Evolutionary conservation across 352 stramenopile genomes (phyloP).

Genomic region (Detonula confervacea): DNA sequence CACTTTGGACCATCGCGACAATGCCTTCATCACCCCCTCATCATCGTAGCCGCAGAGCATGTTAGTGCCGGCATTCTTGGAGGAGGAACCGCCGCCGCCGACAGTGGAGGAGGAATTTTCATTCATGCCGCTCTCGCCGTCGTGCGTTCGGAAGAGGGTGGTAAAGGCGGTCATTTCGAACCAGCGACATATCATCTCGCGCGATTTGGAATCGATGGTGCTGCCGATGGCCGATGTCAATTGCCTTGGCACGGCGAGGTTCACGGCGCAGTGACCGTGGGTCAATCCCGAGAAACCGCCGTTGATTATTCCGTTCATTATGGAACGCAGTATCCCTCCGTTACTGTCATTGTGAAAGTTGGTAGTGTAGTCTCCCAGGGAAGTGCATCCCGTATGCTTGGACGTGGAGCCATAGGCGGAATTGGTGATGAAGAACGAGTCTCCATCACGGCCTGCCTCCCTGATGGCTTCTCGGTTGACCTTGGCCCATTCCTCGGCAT

Average conservation of each 20-base stretch:
- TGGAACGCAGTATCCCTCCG: slow-evolving; percentile 22
- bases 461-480: slow-evolving; percentile 49
- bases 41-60: slow-evolving; percentile 36
- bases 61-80: background rate
- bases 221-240: slow-evolving; percentile 17
- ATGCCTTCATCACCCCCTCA: slow-evolving; percentile 26
- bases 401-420: slow-evolving; percentile 34
- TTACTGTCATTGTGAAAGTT: slow-evolving; percentile 33
- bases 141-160: slow-evolving; percentile 53
- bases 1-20: slow-evolving; percentile 48
- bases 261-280: slow-evolving; percentile 49
- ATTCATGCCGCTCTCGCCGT: slow-evolving; percentile 22
- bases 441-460: slow-evolving; percentile 52
- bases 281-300: slow-evolving; percentile 57
- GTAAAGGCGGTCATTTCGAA: slow-evolving; percentile 65
- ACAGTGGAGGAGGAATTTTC: background rate
- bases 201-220: slow-evolving; percentile 29
- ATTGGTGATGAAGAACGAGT: slow-evolving; percentile 54
- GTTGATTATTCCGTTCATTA: slow-evolving; percentile 56
- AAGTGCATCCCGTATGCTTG: slow-evolving; percentile 35
- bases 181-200: slow-evolving; percentile 60
- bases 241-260: slow-evolving; percentile 33
- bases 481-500: slow-evolving; percentile 46
- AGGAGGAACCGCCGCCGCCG: background rate
- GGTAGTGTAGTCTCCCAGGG: slow-evolving; percentile 30